A percentile compares a stretch with the other conserved stretches of the same genome.
phyloP scores from a whole-genome alignment of 805 yeast genomes.

The Candida pseudoglaebosa region DNA sequence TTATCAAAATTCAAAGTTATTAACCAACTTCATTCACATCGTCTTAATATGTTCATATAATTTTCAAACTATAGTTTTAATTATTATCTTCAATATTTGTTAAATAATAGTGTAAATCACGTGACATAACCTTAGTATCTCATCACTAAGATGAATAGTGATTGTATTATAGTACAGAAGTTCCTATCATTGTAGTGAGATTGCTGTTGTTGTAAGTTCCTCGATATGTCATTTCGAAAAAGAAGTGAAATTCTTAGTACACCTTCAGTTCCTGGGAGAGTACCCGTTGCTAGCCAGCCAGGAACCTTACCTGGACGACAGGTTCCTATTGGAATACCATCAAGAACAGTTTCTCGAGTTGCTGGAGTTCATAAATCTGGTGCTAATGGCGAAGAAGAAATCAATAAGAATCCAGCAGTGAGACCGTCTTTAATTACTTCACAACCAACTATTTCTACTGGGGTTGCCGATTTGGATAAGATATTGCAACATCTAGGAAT shows the following conservation, averaged over 20 bases:
- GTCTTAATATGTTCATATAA: too few relatives aligned
- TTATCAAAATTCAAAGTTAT: too few relatives aligned
- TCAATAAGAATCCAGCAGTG: slow-evolving; percentile 48
- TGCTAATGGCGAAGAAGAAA: slow-evolving; percentile 4
- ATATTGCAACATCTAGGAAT: slow-evolving; percentile 77
- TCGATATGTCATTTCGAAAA: slow-evolving; percentile 38
- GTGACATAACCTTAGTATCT: not conserved
- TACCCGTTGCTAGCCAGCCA: slow-evolving; percentile 3
- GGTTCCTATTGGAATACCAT: slow-evolving; percentile 3
- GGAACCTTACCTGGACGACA: slow-evolving; percentile 8
- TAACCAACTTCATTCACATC: too few relatives aligned
- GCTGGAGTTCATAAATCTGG: too few relatives aligned
- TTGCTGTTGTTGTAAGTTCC: not conserved
- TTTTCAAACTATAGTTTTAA: too few relatives aligned
- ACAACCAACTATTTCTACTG: slow-evolving; percentile 75
- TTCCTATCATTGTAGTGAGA: not conserved
- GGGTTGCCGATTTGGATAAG: slow-evolving; percentile 70
- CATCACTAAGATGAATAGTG: too few relatives aligned
- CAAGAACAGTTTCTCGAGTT: not conserved
- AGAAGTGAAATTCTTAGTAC: slow-evolving; percentile 36
- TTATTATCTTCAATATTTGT: not conserved
- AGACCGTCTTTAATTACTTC: slow-evolving; percentile 77
- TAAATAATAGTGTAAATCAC: not conserved
- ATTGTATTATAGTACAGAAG: not conserved
- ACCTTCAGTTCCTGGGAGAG: slow-evolving; percentile 7